Base-by-base conservation (phyloP, 2,329 filamentous ascomycete species). In the Neonectria ditissima region DNA sequence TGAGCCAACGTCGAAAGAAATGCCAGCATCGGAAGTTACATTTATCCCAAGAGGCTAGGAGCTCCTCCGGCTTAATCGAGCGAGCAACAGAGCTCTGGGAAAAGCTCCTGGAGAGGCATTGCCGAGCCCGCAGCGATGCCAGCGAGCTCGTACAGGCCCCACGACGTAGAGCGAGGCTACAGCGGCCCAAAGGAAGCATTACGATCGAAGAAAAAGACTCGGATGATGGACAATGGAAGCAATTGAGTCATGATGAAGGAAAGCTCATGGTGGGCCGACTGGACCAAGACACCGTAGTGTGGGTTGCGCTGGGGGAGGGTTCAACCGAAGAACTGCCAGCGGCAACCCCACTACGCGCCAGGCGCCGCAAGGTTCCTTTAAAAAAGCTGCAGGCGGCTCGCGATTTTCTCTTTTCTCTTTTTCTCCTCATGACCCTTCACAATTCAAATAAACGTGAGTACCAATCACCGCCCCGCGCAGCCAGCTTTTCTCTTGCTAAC, bases 361-460 rank as follows among this genome's bases (percentile, higher is more conserved):
- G 43, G 43, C 22, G 59, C 62, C 56, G 69, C 66, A 69, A 67
- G 52, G 51, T 53, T 65, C 65, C 72, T 76, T 80, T 81, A 81
- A 83, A 81, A 73, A 68, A 65, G 67, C 72, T 69, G 73, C 74
- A 73, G 44, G 55, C 56, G 53, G 58, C 76, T 76, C 56, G 72
- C 65, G 73, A 73, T 78, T 32, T 65, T 69, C 39, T 79, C 76
- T 73, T 80, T 80, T 78, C 80, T 85, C 85, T 83, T 82, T 80
- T 85, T 86, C 82, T 77, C 75, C 84, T 89, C 87, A 91, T 89
- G 87, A 95, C 93, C 94, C 93, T 97, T 97, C 94, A 50, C 94
- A 92, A 92, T 94, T 97, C 97, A 97, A 97, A 91, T 90, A 91
- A 88, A 93, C 85, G 94, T 97, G 86, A 88, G 94, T 89, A 58